These are phyloP conservation scores for Chrysosphaeria jannelii DNA, from an alignment of 2,329 filamentous ascomycete species.

Conservation along the genomic window DNA sequence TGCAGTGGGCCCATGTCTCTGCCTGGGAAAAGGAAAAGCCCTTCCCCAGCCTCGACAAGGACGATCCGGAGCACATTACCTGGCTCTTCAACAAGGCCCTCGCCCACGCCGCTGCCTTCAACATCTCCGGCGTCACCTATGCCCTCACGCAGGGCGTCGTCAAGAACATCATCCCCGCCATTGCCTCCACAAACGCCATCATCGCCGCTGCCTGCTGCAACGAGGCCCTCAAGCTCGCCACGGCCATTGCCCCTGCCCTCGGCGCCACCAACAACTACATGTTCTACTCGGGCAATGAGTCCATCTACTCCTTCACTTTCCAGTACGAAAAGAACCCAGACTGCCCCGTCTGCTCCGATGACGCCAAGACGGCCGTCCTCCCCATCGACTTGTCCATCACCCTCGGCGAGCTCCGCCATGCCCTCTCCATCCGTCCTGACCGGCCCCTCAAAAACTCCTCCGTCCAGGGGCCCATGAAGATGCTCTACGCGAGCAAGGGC, in stretches of 20 bases:
- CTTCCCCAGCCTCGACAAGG: slow-evolving; percentile 65
- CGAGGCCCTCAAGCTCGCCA: slow-evolving; percentile 84
- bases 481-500: slow-evolving; percentile 64
- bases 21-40: slow-evolving; percentile 76
- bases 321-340: slow-evolving; percentile 81
- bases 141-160: slow-evolving; percentile 88
- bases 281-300: slow-evolving; percentile 95
- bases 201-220: slow-evolving; percentile 90
- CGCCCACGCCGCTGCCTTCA: slow-evolving; percentile 56
- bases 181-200: slow-evolving; percentile 91
- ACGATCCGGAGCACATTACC: slow-evolving; percentile 88
- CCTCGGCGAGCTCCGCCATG: slow-evolving; percentile 60
- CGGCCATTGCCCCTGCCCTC: slow-evolving; percentile 49
- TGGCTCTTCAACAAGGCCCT: slow-evolving; percentile 81
- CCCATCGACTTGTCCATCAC: slow-evolving; percentile 40
- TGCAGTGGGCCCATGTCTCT: slow-evolving; percentile 97
- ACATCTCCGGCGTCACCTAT: slow-evolving; percentile 80
- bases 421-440: slow-evolving; percentile 54
- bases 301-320: slow-evolving; percentile 93
- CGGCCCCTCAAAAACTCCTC: slow-evolving; percentile 86
- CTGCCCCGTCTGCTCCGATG: slow-evolving; percentile 54
- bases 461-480: slow-evolving; percentile 47
- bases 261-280: slow-evolving; percentile 73
- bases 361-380: slow-evolving; percentile 49
- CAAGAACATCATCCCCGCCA: slow-evolving; percentile 97